Conservation (phyloP, 495 filamentous ascomycete species). For the Lindgomyces ingoldianus region DNA sequence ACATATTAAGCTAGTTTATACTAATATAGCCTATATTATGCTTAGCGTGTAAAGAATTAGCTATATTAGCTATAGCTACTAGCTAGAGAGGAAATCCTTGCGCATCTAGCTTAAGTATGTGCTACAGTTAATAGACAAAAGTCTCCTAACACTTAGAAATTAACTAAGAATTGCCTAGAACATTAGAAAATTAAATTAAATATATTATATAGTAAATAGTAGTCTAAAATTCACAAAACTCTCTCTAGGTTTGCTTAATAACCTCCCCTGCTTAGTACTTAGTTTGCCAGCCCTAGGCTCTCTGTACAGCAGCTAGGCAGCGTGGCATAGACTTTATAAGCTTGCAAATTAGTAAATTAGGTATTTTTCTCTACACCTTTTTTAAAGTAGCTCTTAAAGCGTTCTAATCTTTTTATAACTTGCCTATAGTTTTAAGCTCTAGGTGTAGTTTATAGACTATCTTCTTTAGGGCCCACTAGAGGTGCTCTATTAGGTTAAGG, state of each 20-base stretch:
- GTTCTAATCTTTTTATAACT: background rate
- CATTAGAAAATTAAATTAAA: no score
- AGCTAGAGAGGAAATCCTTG: no score
- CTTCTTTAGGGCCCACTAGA: constrained; percentile 1
- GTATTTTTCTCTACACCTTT: background rate
- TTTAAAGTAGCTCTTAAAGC: background rate
- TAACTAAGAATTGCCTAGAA: no score
- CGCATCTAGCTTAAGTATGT: no score
- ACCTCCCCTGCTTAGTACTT: background rate
- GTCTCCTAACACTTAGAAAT: no score
- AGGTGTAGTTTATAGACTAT: background rate
- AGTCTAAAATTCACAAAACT: background rate
- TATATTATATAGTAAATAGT: background rate
- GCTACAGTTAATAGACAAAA: no score
- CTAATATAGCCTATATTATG: no score
- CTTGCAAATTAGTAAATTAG: background rate
- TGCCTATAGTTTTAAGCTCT: background rate
- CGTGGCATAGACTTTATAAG: background rate
- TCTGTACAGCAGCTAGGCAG: background rate
- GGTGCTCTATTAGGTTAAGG: background rate
- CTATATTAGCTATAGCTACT: no score
- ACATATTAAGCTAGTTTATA: no score
- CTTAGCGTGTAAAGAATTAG: no score
- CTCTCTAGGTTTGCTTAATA: background rate
- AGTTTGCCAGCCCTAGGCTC: background rate